Conservation (phyloP, 768 basidiomycete genomes). For the Calocybe cyanea region DNA sequence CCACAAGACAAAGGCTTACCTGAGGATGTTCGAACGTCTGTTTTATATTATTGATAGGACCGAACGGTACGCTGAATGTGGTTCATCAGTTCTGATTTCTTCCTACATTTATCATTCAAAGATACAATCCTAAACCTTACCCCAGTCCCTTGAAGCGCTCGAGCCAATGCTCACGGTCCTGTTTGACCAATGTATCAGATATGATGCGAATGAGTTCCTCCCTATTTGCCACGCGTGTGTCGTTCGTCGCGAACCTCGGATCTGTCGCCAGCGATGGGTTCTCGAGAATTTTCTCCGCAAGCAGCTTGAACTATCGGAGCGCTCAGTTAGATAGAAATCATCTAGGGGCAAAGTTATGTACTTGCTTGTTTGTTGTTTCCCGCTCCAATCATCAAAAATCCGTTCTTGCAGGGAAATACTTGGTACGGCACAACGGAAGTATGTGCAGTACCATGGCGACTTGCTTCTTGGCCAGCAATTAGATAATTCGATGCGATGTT, state of each 20-base stretch:
- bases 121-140: conserved; percentile 32
- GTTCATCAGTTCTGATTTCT: not conserved
- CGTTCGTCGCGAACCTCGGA: conserved; percentile 68
- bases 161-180: conserved; percentile 72
- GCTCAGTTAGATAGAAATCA: not conserved
- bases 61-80: conserved; percentile 69
- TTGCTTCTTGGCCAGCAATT: conserved; percentile 78
- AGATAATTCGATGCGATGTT: conserved; percentile 95
- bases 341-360: not conserved
- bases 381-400: conserved; percentile 91
- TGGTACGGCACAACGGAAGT: conserved; percentile 94
- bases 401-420: conserved; percentile 82
- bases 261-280: conserved; percentile 57
- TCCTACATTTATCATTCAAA: no score
- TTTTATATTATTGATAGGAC: conserved; percentile 88
- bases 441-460: conserved; percentile 88
- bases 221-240: conserved; percentile 72
- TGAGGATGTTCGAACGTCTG: conserved; percentile 90
- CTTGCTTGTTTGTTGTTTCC: conserved; percentile 83
- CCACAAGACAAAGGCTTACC: conserved; percentile 22
- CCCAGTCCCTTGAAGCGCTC: conserved; percentile 71
- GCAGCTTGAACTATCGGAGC: conserved; percentile 56
- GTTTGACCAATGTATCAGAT: conserved; percentile 50
- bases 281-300: conserved; percentile 62
- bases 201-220: conserved; percentile 66